phyloP scores from a whole-genome alignment of 495 filamentous ascomycete species.

The Filosporella fistucella region DNA sequence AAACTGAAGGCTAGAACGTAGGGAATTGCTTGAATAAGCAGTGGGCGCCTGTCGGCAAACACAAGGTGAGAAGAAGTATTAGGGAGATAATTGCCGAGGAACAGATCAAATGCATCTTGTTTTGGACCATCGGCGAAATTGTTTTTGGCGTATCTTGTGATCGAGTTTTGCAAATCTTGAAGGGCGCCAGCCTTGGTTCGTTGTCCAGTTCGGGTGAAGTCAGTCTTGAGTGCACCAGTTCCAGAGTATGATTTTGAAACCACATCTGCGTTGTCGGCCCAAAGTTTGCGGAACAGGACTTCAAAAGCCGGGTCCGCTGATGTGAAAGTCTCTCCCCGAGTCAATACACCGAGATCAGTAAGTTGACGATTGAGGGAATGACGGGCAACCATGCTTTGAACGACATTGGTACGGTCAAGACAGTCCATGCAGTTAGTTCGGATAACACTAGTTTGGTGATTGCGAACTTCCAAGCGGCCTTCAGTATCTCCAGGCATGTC shows the following conservation, averaged over 20 bases:
- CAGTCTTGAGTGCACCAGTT: slow-evolving; percentile 93
- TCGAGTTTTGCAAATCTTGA: slow-evolving; percentile 77
- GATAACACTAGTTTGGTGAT: slow-evolving; percentile 78
- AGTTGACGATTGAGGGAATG: slow-evolving; percentile 85
- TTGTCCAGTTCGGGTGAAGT: slow-evolving; percentile 85
- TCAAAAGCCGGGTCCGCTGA: slow-evolving; percentile 67
- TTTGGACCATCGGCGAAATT: slow-evolving; percentile 90
- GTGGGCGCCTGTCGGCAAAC: slow-evolving; percentile 82
- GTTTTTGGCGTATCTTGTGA: slow-evolving; percentile 80
- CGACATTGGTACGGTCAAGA: slow-evolving; percentile 93
- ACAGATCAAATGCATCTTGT: slow-evolving; percentile 93
- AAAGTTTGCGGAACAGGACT: slow-evolving; percentile 85
- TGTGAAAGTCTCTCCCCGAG: slow-evolving; percentile 60
- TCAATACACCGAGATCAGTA: slow-evolving; percentile 70
- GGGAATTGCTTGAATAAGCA: slow-evolving; percentile 83
- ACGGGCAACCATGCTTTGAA: slow-evolving; percentile 91
- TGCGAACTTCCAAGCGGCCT: slow-evolving; percentile 72
- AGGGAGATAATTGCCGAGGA: slow-evolving; percentile 80
- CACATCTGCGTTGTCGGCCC: slow-evolving; percentile 97
- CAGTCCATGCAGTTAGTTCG: slow-evolving; percentile 99
- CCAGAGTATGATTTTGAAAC: slow-evolving; percentile 91
- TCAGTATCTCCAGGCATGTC: slow-evolving; percentile 70
- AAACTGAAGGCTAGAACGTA: slow-evolving; percentile 84
- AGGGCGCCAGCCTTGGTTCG: slow-evolving; percentile 77
- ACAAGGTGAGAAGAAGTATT: slow-evolving; percentile 50